Conservation (phyloP, 169 alveolate species). For the Plasmodium cynomolgi region DNA sequence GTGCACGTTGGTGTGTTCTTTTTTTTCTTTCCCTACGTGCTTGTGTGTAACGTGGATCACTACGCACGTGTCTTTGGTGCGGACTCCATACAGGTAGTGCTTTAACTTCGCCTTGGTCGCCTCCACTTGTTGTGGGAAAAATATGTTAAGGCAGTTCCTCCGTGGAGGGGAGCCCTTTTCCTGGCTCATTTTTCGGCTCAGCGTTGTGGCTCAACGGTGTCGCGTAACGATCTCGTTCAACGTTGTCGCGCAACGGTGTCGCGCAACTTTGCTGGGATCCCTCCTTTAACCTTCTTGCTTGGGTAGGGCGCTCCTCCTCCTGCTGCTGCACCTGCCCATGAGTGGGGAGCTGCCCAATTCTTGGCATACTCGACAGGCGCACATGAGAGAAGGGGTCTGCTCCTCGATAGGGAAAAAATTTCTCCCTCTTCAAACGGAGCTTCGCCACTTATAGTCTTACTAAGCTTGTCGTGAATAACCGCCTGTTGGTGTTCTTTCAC, state of each 20-base stretch:
- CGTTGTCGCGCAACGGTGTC: background rate
- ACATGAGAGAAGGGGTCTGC: background rate
- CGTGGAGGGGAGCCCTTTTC: background rate
- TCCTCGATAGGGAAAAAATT: background rate
- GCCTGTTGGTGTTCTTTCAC: background rate
- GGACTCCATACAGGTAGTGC: conserved; percentile 36
- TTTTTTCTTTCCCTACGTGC: conserved; percentile 6
- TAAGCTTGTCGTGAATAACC: background rate
- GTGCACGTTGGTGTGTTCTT: background rate
- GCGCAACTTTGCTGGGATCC: background rate
- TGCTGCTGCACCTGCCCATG: background rate
- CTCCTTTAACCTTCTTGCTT: background rate
- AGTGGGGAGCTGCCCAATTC: background rate
- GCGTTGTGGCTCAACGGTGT: background rate
- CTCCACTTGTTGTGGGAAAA: conserved; percentile 21
- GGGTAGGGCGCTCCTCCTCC: background rate
- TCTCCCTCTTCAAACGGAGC: background rate
- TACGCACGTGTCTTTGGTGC: conserved; percentile 11
- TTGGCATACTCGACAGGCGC: background rate
- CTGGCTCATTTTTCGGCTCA: background rate
- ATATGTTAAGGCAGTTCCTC: conserved; percentile 15
- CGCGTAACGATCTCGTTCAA: too few relatives aligned
- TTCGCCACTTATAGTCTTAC: background rate
- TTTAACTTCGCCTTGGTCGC: background rate
- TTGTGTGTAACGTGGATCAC: conserved; percentile 12